Conservation (phyloP, 2,329 filamentous ascomycete species). For the Neofusicoccum ribis region DNA sequence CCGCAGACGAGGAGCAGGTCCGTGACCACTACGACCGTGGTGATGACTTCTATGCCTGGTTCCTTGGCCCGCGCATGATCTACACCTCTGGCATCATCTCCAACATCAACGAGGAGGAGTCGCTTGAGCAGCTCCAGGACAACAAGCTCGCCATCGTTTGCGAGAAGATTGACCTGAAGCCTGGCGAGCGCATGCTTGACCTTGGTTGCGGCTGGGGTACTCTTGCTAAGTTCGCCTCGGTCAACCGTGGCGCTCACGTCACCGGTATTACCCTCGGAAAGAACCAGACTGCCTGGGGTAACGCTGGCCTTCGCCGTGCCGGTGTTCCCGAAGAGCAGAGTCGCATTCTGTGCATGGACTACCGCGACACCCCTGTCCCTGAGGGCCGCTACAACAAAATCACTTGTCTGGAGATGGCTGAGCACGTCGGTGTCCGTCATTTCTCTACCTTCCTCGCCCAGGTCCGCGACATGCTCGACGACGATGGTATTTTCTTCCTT, state of each 20-base stretch:
- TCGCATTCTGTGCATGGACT: constrained; percentile 92
- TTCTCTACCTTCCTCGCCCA: constrained; percentile 79
- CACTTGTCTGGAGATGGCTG: constrained; percentile 96
- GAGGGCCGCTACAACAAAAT: constrained; percentile 87
- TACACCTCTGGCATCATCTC: constrained; percentile 95
- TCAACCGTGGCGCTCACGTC: constrained; percentile 82
- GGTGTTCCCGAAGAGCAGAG: constrained; percentile 86
- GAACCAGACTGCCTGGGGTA: constrained; percentile 97
- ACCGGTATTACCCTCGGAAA: constrained; percentile 92
- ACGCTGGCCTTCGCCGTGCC: constrained; percentile 78
- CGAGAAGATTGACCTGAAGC: constrained; percentile 86
- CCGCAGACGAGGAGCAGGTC: constrained; percentile 89
- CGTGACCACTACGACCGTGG: constrained; percentile 97
- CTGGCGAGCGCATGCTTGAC: constrained; percentile 82
- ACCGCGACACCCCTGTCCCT: constrained; percentile 86
- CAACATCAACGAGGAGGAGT: constrained; percentile 83
- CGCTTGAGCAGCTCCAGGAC: constrained; percentile 92
- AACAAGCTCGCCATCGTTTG: constrained; percentile 96
- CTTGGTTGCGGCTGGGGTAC: constrained; percentile 99
- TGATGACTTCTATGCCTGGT: constrained; percentile 98
- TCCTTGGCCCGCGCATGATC: constrained; percentile 97
- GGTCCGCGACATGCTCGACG: constrained; percentile 92
- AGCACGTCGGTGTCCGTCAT: constrained; percentile 95
- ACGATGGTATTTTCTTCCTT: constrained; percentile 93
- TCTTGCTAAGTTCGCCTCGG: constrained; percentile 86